A percentile compares a stretch with the other conserved stretches of the same genome.
These are phyloP conservation scores for Tolypocladium inflatum DNA, from an alignment of 2,329 filamentous ascomycete species.

Conservation along the genomic window DNA sequence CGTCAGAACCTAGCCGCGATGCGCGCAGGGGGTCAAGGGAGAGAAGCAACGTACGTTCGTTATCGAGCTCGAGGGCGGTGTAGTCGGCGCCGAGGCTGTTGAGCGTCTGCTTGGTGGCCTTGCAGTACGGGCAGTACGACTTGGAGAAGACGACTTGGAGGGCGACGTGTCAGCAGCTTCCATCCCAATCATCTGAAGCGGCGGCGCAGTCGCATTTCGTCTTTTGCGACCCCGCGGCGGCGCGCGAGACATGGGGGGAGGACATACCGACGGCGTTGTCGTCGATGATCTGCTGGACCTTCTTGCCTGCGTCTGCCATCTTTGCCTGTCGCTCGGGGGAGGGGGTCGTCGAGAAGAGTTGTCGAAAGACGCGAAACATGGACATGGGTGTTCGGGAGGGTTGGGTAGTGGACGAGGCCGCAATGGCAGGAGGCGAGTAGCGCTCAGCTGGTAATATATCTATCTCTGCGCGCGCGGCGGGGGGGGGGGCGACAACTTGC, in stretches of 20 bases:
- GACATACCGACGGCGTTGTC: conserved; percentile 72
- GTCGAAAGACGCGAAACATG: conserved; percentile 57
- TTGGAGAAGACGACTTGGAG: conserved; percentile 83
- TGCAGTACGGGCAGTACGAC: conserved; percentile 92
- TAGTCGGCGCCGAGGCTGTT: conserved; percentile 62
- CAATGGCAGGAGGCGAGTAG: conserved; percentile 1
- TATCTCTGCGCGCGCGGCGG: background rate
- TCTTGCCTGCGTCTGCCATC: conserved; percentile 77
- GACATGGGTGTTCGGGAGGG: conserved; percentile 4
- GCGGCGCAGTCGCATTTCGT: background rate
- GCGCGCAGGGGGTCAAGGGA: background rate
- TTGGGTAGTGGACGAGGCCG: background rate
- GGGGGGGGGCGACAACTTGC: background rate
- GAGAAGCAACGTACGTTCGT: conserved; percentile 55
- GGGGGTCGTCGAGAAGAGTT: conserved; percentile 56
- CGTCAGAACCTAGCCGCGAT: background rate
- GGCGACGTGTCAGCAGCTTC: background rate
- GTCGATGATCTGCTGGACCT: conserved; percentile 79
- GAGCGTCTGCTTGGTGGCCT: conserved; percentile 65
- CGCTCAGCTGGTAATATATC: background rate
- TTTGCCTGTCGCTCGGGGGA: conserved; percentile 43
- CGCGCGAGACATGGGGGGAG: background rate
- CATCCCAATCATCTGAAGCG: background rate
- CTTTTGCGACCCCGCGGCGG: background rate
- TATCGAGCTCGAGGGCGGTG: conserved; percentile 72